Percentiles rank a stretch among this genome's conserved stretches.
phyloP scores from a whole-genome alignment of 73 alveolate genomes.

The Paramecium octaurelia region DNA sequence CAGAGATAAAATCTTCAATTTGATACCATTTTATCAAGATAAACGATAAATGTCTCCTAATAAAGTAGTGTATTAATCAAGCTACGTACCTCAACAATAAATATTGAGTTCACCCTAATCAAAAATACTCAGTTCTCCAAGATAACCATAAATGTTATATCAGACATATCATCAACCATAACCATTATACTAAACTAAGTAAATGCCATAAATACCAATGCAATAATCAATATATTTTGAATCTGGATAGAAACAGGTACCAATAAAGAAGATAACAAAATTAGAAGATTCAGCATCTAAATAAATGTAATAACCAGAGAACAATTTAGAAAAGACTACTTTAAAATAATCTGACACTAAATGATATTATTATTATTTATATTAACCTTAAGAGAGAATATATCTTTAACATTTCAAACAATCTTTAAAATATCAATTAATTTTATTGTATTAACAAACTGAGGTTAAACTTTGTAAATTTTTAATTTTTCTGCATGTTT shows the following conservation, averaged over 20 bases:
- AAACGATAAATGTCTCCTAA: background rate
- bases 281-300: background rate
- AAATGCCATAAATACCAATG: background rate
- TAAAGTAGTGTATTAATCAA: background rate
- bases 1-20: background rate
- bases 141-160: background rate
- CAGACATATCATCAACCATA: background rate
- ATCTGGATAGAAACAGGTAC: background rate
- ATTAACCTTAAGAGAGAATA: background rate
- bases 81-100: background rate
- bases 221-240: background rate
- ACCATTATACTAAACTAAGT: background rate
- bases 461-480: background rate
- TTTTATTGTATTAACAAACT: background rate
- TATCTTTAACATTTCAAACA: too few species aligned
- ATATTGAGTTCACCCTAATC: background rate
- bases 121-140: background rate
- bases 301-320: background rate
- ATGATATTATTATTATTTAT: background rate
- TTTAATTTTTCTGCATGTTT: constrained; percentile 49
- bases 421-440: too few species aligned
- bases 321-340: background rate
- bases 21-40: background rate
- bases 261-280: background rate
- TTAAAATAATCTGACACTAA: background rate